A percentile compares a stretch with the other conserved stretches of the same genome.
phyloP scores from a whole-genome alignment of 345 rosid genomes.

The Salix udensis region DNA sequence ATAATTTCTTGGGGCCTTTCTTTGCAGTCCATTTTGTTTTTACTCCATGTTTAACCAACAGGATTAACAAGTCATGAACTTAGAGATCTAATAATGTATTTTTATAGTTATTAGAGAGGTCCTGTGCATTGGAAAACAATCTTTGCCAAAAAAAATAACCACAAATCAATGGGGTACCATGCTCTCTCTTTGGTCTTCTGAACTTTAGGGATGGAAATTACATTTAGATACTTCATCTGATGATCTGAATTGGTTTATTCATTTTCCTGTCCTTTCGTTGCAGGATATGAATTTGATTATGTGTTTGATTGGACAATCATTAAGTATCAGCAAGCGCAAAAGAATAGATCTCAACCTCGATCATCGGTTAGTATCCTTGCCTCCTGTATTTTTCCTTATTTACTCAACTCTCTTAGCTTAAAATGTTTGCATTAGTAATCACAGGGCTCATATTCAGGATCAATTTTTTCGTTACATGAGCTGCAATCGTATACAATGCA shows the following conservation, averaged over 20 bases:
- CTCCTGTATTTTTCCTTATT: neutral
- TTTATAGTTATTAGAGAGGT: too few species aligned
- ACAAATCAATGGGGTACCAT: too few species aligned
- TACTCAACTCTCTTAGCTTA: neutral
- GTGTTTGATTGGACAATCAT: slow-evolving; percentile 95
- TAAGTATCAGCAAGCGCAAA: slow-evolving; percentile 67
- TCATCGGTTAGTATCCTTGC: slow-evolving; percentile 39
- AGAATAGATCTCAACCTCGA: slow-evolving; percentile 63
- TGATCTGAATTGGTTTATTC: neutral
- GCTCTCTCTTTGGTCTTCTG: neutral
- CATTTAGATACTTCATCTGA: neutral
- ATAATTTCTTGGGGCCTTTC: too few species aligned
- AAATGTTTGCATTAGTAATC: neutral
- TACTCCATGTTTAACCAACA: too few species aligned
- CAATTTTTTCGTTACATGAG: slow-evolving; percentile 4
- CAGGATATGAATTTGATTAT: slow-evolving; percentile 82
- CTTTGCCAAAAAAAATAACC: too few species aligned
- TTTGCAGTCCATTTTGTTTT: too few species aligned
- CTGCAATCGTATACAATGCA: neutral
- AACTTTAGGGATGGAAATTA: neutral
- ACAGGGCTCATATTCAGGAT: neutral
- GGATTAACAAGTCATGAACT: too few species aligned
- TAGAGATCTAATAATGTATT: too few species aligned
- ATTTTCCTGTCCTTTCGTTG: neutral
- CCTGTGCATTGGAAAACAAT: too few species aligned